Conservation (phyloP, 202 grass and related monocot species). For the Carex arenaria region DNA sequence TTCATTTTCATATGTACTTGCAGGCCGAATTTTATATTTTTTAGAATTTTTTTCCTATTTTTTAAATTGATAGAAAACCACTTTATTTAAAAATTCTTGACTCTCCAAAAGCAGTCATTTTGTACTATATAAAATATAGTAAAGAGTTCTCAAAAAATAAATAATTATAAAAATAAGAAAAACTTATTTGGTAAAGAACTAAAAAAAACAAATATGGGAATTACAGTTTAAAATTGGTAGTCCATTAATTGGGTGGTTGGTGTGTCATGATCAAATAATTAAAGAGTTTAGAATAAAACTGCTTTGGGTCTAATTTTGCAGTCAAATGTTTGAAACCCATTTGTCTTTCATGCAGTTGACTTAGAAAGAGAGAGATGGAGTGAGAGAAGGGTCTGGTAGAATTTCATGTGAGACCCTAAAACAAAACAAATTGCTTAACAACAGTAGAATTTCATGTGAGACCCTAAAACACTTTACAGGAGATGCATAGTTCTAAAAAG, state of each 20-base stretch:
- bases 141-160: no score
- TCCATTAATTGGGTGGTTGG: neutral
- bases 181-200: neutral
- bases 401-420: neutral
- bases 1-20: no score
- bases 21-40: no score
- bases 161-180: neutral
- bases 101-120: no score
- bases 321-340: slow-evolving; percentile 23
- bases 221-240: neutral
- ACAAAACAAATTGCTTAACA: neutral
- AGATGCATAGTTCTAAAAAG: neutral
- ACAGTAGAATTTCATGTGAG: neutral
- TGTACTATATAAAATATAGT: no score
- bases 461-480: neutral
- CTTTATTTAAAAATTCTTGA: no score
- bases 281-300: neutral
- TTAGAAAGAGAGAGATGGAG: slow-evolving; percentile 2
- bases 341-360: neutral
- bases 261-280: neutral
- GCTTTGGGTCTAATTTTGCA: neutral
- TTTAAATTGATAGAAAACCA: no score
- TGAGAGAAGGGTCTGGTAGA: neutral
- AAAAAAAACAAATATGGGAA: neutral
- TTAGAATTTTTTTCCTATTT: no score